Evolutionary conservation across 139 green algal species (phyloP).

Genomic region (Chlamydomonas asymmetrica): DNA sequence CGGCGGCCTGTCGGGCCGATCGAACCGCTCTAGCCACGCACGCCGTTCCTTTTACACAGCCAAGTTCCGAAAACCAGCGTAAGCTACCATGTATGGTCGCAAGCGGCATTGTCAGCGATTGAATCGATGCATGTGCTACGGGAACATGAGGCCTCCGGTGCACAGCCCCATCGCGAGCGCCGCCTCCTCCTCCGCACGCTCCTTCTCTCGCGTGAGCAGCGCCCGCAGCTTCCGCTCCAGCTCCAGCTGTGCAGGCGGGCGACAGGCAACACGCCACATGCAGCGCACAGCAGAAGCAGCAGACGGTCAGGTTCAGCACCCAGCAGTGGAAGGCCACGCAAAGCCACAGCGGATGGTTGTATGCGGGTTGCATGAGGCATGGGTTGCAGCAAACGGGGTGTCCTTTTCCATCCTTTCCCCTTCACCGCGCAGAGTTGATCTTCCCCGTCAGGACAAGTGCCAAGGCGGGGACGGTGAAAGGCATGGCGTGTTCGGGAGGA

Average conservation of each 20-base stretch:
- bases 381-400: neutral
- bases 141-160: slow-evolving; percentile 65
- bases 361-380: neutral
- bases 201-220: slow-evolving; percentile 87
- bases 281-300: too few species aligned
- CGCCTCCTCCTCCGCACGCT: slow-evolving; percentile 87
- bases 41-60: too few species aligned
- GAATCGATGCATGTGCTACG: too few species aligned
- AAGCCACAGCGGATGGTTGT: neutral
- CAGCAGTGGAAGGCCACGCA: neutral
- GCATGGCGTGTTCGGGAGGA: too few species aligned
- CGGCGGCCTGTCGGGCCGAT: too few species aligned
- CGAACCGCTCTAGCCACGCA: too few species aligned
- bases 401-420: neutral
- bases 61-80: too few species aligned
- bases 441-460: too few species aligned
- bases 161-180: slow-evolving; percentile 84
- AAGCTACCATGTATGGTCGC: too few species aligned
- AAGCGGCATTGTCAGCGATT: too few species aligned
- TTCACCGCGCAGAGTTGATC: neutral
- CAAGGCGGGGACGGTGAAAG: too few species aligned
- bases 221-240: slow-evolving; percentile 82
- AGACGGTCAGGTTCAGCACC: neutral
- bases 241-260: slow-evolving; percentile 81
- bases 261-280: neutral